Conservation (phyloP, 768 basidiomycete species). For the Podaxis mareebaensis region DNA sequence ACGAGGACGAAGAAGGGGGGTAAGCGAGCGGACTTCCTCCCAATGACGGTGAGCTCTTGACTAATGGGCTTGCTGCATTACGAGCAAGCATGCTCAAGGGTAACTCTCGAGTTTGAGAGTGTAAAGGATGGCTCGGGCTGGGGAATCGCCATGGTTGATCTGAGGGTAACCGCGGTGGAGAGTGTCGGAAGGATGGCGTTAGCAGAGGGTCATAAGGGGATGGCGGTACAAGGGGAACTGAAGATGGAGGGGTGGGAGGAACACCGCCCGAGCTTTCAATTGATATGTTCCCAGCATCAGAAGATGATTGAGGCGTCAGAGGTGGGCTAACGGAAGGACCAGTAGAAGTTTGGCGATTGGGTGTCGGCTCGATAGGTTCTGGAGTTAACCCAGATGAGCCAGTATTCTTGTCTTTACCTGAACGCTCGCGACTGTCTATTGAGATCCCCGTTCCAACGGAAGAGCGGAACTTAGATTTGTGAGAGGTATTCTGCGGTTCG, state of each 20-base stretch:
- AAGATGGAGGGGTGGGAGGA: slow-evolving; percentile 30
- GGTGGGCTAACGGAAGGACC: slow-evolving; percentile 21
- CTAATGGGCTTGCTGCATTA: slow-evolving; percentile 49
- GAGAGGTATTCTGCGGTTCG: slow-evolving; percentile 31
- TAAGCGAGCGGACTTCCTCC: slow-evolving; percentile 33
- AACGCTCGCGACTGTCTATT: slow-evolving; percentile 22
- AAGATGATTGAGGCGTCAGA: slow-evolving; percentile 38
- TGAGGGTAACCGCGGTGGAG: slow-evolving; percentile 70
- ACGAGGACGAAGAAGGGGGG: slow-evolving; percentile 33
- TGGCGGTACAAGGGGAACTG: slow-evolving; percentile 46
- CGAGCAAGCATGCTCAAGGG: slow-evolving; percentile 65
- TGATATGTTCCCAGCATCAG: slow-evolving; percentile 28
- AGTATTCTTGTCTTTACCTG: slow-evolving; percentile 20
- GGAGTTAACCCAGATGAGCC: slow-evolving; percentile 14
- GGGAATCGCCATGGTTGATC: slow-evolving; percentile 84
- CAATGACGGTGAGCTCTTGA: slow-evolving; percentile 30
- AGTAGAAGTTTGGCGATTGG: slow-evolving; percentile 6
- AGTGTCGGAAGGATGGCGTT: slow-evolving; percentile 79
- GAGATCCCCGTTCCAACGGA: slow-evolving; percentile 24
- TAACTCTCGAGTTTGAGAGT: slow-evolving; percentile 62
- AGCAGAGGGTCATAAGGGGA: slow-evolving; percentile 77
- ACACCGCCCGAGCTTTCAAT: slow-evolving; percentile 24
- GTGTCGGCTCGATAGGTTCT: slow-evolving; percentile 16
- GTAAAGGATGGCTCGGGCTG: slow-evolving; percentile 77
- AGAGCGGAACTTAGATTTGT: slow-evolving; percentile 50